Base-by-base conservation (phyloP, 2,329 filamentous ascomycete species). In the Epichloe sibirici region DNA sequence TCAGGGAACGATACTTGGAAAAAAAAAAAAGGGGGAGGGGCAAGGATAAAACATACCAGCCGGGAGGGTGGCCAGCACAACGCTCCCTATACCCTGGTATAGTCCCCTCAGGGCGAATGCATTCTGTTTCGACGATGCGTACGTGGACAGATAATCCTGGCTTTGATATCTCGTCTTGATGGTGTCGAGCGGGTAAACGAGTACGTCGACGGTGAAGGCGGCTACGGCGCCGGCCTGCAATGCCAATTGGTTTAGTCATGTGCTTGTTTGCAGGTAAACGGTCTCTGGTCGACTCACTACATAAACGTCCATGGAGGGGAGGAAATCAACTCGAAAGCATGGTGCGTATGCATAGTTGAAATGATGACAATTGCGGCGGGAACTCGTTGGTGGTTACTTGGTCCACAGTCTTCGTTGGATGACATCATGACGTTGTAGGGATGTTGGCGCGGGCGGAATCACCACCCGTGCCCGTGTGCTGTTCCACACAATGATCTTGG, bases 161-260 rank as follows among this genome's bases (percentile, higher is more conserved):
- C 85, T 89, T 65, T 95, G 90, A 47, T 88, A 77, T 9, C 90
- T 80, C 7, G 90, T 95, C 66, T 95, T 95, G 61, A 95, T 74
- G 0, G 90, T 96, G 65, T 95, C 90, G 15, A 95, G 74, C 0
- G 90, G 90, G 62, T 93, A 95, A 38, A 95, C 80, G 15, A 95
- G 74, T 48, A 94, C 73, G 66, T 95, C 89, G 53, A 95, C 86
- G 1, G 85, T 85, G 65, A 95, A 89, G 28, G 89, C 90, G 57
- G 90, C 90, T 51, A 86, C 77, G 51, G 88, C 89, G 52, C 90
- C 90, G 46, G 90, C 88, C 87, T 93, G 54, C 31, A 42, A 39
- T 7, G 11, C n/a, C 12, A 8, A 9, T 17, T n/a, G 34, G 40
- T n/a, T 45, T 38, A 15, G 31, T 13, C 11, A 44, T 25, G 15